Evolutionary conservation across 768 basidiomycete species (phyloP).

Genomic region (Leccinum longicurvipes): DNA sequence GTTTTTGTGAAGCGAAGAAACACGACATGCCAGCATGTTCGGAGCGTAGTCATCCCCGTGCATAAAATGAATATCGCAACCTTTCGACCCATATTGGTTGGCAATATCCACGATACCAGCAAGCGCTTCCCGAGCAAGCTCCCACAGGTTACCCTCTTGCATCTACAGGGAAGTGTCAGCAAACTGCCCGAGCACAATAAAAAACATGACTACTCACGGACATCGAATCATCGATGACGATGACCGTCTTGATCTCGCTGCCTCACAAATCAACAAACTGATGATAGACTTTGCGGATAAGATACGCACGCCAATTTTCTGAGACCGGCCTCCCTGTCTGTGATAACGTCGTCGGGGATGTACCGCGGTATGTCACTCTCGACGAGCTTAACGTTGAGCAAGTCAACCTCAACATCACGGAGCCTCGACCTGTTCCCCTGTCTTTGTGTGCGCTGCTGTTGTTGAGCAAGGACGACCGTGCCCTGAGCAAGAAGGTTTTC

Average conservation of each 20-base stretch:
- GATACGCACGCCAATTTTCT: conserved; percentile 28
- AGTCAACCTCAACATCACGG: conserved; percentile 12
- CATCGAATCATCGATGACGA: conserved; percentile 40
- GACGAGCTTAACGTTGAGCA: conserved; percentile 26
- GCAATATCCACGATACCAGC: conserved; percentile 39
- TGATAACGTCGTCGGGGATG: conserved; percentile 12
- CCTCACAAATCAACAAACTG: background rate
- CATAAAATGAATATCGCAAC: conserved; percentile 43
- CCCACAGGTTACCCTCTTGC: conserved; percentile 40
- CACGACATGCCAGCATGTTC: conserved; percentile 21
- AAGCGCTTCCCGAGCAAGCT: conserved; percentile 38
- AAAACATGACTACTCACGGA: conserved; percentile 25
- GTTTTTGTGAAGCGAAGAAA: background rate
- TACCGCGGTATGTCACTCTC: conserved; percentile 27
- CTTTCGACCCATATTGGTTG: conserved; percentile 35
- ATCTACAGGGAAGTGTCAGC: conserved; percentile 28
- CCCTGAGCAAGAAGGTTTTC: conserved; percentile 22
- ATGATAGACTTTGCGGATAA: background rate
- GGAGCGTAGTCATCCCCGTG: conserved; percentile 32
- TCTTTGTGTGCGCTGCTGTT: conserved; percentile 17
- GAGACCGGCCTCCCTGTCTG: conserved; percentile 22
- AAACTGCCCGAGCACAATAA: background rate
- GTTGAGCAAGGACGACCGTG: conserved; percentile 31
- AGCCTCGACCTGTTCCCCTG: background rate
- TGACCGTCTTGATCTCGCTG: conserved; percentile 41